Evolutionary conservation across 2,329 filamentous ascomycete genomes (phyloP), one percentile per base, ranked within the genome.

Genomic region (Diaporthe australafricana): DNA sequence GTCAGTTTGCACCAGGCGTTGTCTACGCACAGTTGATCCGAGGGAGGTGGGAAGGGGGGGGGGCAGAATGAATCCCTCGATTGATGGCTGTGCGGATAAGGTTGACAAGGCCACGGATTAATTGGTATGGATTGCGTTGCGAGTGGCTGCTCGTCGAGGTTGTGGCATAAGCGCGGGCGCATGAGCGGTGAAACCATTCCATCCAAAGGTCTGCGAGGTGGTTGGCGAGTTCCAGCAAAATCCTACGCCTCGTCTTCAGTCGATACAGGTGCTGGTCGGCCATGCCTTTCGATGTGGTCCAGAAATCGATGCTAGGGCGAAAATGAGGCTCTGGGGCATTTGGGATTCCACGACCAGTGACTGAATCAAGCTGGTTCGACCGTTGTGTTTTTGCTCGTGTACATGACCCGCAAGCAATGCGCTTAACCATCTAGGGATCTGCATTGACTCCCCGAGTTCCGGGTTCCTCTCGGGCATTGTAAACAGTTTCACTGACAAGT

Each of bases 361-460:
- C 27, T 62, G 25, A n/a, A 32, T 47, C 57, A 45, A 45, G 25
- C 25, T 62, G 57, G 57, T 17, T 62, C 57, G n/a, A 53, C 65
- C 22, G 55, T 48, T 52, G 45, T 40, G 67, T 62, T 62, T 50
- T 38, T 53, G 45, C 22, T 17, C 6, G 42, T 40, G 55, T 30
- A 52, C 22, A 70, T 38, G 68, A 32, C 57, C 68, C 17, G 45
- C 22, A 2, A 70, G 25, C 30, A 27, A 48, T n/a, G 68, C 35
- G 68, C 68, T 40, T 70, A 60, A 38, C 55, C 45, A 53, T 30
- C n/a, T 63, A 27, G 55, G 68, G 68, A 63, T 50, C 55, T 63
- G 45, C 68, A 63, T 63, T 53, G 68, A 63, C 68, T 70, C 40
- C 57, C 47, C 27, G 66, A 68, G 57, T 62, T 40, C 57, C 57